Evolutionary conservation across 495 filamentous ascomycete genomes (phyloP).

Genomic region (Neurospora sp.): DNA sequence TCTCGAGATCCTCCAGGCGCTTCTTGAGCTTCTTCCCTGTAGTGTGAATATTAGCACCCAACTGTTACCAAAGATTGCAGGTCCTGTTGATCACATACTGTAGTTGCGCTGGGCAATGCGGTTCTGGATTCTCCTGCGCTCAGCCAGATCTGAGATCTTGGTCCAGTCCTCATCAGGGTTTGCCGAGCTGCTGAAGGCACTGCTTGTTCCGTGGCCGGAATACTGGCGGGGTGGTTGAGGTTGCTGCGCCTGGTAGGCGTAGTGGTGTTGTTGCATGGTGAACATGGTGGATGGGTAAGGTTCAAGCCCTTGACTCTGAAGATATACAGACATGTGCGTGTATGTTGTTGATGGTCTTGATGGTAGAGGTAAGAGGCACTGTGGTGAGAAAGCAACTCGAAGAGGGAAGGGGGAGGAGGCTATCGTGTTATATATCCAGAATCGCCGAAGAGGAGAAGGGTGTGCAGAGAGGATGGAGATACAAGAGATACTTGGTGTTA

Average conservation of each 20-base stretch:
- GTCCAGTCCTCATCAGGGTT: slow-evolving; percentile 99
- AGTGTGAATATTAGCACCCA: slow-evolving; percentile 6
- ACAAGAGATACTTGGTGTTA: background rate
- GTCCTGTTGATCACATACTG: slow-evolving; percentile 51
- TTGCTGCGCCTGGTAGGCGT: slow-evolving; percentile 29
- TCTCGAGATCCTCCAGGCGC: slow-evolving; percentile 90
- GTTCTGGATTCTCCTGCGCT: slow-evolving; percentile 92
- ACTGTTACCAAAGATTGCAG: background rate
- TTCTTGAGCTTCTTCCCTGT: slow-evolving; percentile 98
- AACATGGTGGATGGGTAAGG: slow-evolving; percentile 26
- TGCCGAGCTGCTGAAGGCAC: slow-evolving; percentile 91
- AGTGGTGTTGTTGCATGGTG: slow-evolving; percentile 35
- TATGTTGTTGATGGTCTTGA: background rate
- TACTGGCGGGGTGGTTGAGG: slow-evolving; percentile 43
- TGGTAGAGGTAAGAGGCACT: background rate
- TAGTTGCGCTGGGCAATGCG: slow-evolving; percentile 97
- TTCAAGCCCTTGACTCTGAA: background rate
- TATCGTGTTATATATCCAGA: background rate
- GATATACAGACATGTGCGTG: background rate
- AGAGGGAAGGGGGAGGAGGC: background rate
- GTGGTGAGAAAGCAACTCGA: background rate
- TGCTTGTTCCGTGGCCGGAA: slow-evolving; percentile 68
- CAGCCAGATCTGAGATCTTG: slow-evolving; percentile 94
- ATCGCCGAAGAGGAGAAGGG: background rate
- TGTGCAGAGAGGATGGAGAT: background rate